Percentiles rank a stretch among this genome's conserved stretches.
Conservation (phyloP, 306 rosid species). For the Abrus pulchellus region DNA sequence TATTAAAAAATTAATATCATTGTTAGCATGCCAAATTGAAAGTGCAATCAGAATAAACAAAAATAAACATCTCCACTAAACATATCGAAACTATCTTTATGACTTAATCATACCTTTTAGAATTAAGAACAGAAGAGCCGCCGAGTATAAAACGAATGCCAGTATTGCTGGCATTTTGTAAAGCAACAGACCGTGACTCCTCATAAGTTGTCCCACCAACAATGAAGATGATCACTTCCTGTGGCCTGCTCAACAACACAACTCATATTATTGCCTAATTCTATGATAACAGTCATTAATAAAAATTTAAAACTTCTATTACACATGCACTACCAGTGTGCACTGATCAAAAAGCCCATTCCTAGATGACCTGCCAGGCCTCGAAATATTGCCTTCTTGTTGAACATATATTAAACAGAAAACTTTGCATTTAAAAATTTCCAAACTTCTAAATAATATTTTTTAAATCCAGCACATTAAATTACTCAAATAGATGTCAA, state of each 20-base stretch:
- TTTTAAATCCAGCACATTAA: background rate
- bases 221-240: slow-evolving; percentile 90
- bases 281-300: slow-evolving; percentile 16
- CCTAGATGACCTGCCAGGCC: slow-evolving; percentile 24
- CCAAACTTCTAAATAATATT: slow-evolving; percentile 3
- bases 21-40: slow-evolving; percentile 31
- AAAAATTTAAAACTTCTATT: slow-evolving; percentile 14
- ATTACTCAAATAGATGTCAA: slow-evolving; percentile 27
- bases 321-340: background rate
- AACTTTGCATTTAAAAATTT: background rate
- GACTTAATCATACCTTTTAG: slow-evolving; percentile 73
- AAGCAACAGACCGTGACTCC: slow-evolving; percentile 87
- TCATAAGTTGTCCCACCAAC: slow-evolving; percentile 98
- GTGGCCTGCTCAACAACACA: slow-evolving; percentile 72
- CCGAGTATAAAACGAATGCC: slow-evolving; percentile 91
- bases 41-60: slow-evolving; percentile 20
- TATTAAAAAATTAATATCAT: slow-evolving; percentile 17
- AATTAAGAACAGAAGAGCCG: slow-evolving; percentile 88
- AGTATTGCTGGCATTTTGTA: slow-evolving; percentile 79
- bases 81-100: slow-evolving; percentile 37
- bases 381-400: slow-evolving; percentile 3
- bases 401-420: slow-evolving; percentile 11
- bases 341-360: slow-evolving; percentile 16
- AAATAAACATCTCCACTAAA: slow-evolving; percentile 31
- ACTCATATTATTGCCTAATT: slow-evolving; percentile 34